A percentile compares a stretch with the other conserved stretches of the same genome.
Evolutionary conservation across 2,329 filamentous ascomycete species (phyloP).

Genomic region (Arthrobotrys iridis): DNA sequence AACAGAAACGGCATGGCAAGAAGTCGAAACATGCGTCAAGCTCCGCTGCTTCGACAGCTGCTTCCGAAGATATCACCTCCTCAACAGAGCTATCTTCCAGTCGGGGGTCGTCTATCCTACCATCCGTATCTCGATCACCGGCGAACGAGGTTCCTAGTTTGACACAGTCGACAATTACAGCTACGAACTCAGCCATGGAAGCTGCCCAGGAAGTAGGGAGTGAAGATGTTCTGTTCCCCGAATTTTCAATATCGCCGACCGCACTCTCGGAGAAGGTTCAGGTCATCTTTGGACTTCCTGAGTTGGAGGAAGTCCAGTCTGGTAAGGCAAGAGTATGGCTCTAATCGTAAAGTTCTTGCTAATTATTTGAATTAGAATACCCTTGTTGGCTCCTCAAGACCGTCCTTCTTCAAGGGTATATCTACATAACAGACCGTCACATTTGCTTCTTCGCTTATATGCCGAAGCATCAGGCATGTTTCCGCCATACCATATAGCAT

Average conservation of each 20-base stretch:
- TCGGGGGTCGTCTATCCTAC: slow-evolving; percentile 33
- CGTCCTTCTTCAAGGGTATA: slow-evolving; percentile 89
- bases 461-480: slow-evolving; percentile 83
- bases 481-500: background rate
- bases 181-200: slow-evolving; percentile 55
- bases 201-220: slow-evolving; percentile 58
- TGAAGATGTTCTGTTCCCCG: slow-evolving; percentile 50
- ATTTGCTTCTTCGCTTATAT: slow-evolving; percentile 98
- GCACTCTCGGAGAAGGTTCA: slow-evolving; percentile 75
- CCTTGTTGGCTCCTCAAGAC: slow-evolving; percentile 93
- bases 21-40: slow-evolving; percentile 30
- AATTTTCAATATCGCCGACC: slow-evolving; percentile 50
- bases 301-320: slow-evolving; percentile 83
- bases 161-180: slow-evolving; percentile 52
- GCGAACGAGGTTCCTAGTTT: slow-evolving; percentile 45
- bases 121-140: slow-evolving; percentile 53
- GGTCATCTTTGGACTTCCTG: slow-evolving; percentile 85
- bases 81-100: slow-evolving; percentile 48
- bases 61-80: slow-evolving; percentile 40
- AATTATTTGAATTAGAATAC: slow-evolving; percentile 71
- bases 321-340: slow-evolving; percentile 63
- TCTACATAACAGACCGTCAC: slow-evolving; percentile 93
- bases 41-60: slow-evolving; percentile 10
- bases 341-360: background rate
- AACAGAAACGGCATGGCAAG: slow-evolving; percentile 51